Evolutionary conservation across 352 stramenopile species (phyloP), one percentile per base, ranked within the genome.

Genomic region (Phytophthora hibernalis): DNA sequence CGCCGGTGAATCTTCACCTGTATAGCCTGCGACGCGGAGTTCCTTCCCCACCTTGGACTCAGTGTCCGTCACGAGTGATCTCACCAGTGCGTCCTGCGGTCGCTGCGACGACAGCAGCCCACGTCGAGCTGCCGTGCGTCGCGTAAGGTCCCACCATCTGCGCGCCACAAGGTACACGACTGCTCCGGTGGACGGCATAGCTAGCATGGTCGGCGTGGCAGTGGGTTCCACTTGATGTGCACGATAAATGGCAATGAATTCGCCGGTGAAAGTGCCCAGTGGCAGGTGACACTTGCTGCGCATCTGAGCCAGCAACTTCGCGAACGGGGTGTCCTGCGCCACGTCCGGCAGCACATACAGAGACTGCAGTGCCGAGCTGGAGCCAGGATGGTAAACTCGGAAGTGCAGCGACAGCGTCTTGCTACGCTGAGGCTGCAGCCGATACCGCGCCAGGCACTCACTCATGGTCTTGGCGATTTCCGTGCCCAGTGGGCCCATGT

Each of bases 81-180:
- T 78, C 45, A 85, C 68, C 22, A 79, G 54, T 22, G 79, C 74
- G 52, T 85, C 76, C 35, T 87, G 74, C 12, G 75, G 79, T 20
- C 77, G 72, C 55, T 84, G 60, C 13, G 77, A 88, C 11, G 74
- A 75, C 57, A 89, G 42, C 26, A 87, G 47, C 1, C 80, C 80
- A 8, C 78, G 65, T 1, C 80, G 57, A 37, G 80, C 80, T 51
- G 86, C 80, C 51, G 83, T 84, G 42, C 80, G 77, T 0, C 77
- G 77, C 44, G 70, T 81, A 50, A 84, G 70, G 57, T 87, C 76
- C 77, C 80, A 89, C 80, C 80, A 86, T 56, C 71, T 75, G 16
- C 72, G 72, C 4, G 68, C 55, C 49, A 89, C 80, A 21, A 89
- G 61, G 52, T 77, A 84, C 30, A 89, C 70, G 18, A 89, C 37